Evolutionary conservation across 176 grass and related monocot genomes (phyloP), one percentile per base, ranked within the genome.

Genomic region (Oryza officinalis): DNA sequence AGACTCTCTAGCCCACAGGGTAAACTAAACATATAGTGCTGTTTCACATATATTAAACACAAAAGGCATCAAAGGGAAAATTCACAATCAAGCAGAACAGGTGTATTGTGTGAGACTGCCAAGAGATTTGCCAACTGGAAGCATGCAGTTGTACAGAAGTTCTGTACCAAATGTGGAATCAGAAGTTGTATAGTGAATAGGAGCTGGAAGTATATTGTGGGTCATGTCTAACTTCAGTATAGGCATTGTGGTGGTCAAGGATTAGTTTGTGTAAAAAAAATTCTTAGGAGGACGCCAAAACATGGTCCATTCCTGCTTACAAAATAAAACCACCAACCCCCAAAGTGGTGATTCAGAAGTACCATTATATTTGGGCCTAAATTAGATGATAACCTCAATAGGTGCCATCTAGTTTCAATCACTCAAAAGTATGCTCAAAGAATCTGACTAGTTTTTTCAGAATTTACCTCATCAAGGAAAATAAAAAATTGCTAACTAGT

Each of bases 101-200:
- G 45, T 22, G 15, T 50, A 18, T 50, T 15, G 10, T 79, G 76
- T 17, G 14, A 45, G 76, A 13, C 26, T 44, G 18, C 26, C 80
- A 81, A 38, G 37, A 82, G 69, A 82, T 72, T n/a, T 8, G 4
- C 26, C 30, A 54, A 41, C 31, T 78, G 5, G 37, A 44, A 22
- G 71, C 2, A 76, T 69, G 71, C 50, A 67, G 43, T 63, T 69
- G 85, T 45, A 79, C 67, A 73, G 27, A 49, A 88, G 44, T 83
- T 60, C 41, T 83, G 52, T 43, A 28, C 50, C 13, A 31, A 26
- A 73, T 73, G 44, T 17, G 8, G 75, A 44, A 72, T 27, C 57
- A 31, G 32, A 78, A 40, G 5, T 50, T 67, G 27, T 41, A 72
- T 83, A 72, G 17, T 78, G 54, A 57, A 41, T 12, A 32, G 45